Percentiles rank a stretch among this genome's conserved stretches.
Conservation (phyloP, 306 rosid genomes). For the Canavalia gladiata region DNA sequence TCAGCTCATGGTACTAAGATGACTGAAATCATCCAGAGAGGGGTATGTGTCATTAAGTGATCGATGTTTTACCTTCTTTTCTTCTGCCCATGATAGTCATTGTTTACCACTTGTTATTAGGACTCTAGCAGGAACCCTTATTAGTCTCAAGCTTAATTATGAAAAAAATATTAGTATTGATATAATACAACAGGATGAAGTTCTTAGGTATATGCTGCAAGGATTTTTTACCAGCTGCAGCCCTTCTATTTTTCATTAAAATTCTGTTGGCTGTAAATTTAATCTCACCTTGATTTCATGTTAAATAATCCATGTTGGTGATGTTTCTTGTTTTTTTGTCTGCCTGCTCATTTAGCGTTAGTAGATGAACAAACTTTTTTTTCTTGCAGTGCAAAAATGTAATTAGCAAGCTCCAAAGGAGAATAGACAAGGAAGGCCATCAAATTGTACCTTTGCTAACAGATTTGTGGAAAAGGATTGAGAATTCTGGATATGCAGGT, state of each 20-base stretch:
- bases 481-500: constrained; percentile 67
- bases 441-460: constrained; percentile 91
- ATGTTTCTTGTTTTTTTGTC: constrained; percentile 34
- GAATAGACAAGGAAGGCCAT: constrained; percentile 88
- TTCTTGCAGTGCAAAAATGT: constrained; percentile 88
- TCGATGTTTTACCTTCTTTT: constrained; percentile 35
- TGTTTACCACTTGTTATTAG: constrained; percentile 21
- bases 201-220: constrained; percentile 35
- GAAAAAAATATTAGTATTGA: constrained; percentile 6
- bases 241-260: constrained; percentile 30
- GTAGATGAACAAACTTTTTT: constrained; percentile 46
- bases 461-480: constrained; percentile 89
- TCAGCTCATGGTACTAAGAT: constrained; percentile 64
- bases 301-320: constrained; percentile 15
- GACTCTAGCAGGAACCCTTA: constrained; percentile 33
- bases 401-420: constrained; percentile 86
- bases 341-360: constrained; percentile 20
- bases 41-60: constrained; percentile 63
- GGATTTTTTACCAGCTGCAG: constrained; percentile 22
- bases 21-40: constrained; percentile 87
- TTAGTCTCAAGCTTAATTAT: constrained; percentile 16
- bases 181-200: not conserved
- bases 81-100: constrained; percentile 3
- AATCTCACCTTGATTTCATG: constrained; percentile 13
- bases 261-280: constrained; percentile 14